Evolutionary conservation across 73 alveolate genomes (phyloP), one percentile per base, ranked within the genome.

Genomic region (Stentor roeselii): DNA sequence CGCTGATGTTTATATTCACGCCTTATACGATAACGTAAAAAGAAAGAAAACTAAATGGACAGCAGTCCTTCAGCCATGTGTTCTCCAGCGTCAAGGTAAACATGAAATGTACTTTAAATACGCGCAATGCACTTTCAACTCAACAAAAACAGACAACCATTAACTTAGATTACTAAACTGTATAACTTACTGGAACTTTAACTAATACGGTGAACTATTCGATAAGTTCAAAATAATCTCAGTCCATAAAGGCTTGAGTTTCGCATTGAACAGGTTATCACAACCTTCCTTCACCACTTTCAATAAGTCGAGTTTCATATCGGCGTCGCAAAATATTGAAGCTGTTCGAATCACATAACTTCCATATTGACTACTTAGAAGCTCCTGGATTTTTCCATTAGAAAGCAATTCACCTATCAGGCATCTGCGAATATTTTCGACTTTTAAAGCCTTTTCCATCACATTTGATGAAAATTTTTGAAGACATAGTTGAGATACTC

Each of bases 381-480:
- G 80, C 0, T 2, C 42, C 14, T 0, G 80, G 41, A 67, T 67
- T 67, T 67, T 67, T 15, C 37, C 80, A 0, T 67, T 32, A 27
- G 80, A 1, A 30, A 67, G 21, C n/a, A 67, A 40, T 2, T 67
- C 80, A 30, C 34, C 34, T 15, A 67, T 34, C 1, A 67, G 21
- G 11, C 37, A 15, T 67, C 34, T 32, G 27, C 80, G 21, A 15
- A 67, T 67, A 21, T 2, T 67, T 67, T 67, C 80, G 11, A 21
- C 41, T 2, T 67, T 67, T 32, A 67, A 11, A 1, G 41, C n/a
- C 3, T 39, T 34, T 76, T 76, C 84, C 60, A 76, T 76, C 0
- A 76, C 84, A 76, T 76, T 76, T 1, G 75, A 39, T 2, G 75
- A 39, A 67, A 21, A 76, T 76, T 76, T 76, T 39, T 76, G 84